These are phyloP conservation scores for Atkinsonella texensis DNA, from an alignment of 2,329 filamentous ascomycete species.

Conservation along the genomic window DNA sequence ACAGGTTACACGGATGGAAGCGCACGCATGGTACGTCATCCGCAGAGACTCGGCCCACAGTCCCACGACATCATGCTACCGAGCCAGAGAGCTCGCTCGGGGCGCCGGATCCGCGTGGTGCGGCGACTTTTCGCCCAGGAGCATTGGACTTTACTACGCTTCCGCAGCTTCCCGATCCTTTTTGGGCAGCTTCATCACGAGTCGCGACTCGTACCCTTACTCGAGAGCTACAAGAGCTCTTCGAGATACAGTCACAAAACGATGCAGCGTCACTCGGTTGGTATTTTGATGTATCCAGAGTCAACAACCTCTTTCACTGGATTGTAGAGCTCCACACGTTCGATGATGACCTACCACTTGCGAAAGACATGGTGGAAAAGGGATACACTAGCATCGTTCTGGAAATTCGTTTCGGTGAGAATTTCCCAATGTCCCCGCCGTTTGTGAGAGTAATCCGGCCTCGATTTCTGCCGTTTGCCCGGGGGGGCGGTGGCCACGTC, in stretches of 20 bases:
- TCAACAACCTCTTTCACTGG: constrained; percentile 79
- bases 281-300: constrained; percentile 58
- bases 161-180: constrained; percentile 40
- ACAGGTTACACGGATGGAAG: not conserved
- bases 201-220: constrained; percentile 15
- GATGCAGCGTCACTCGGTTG: constrained; percentile 62
- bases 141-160: constrained; percentile 49
- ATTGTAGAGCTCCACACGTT: constrained; percentile 84
- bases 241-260: constrained; percentile 51
- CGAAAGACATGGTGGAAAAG: constrained; percentile 56
- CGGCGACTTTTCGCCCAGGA: constrained; percentile 48
- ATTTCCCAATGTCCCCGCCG: constrained; percentile 68
- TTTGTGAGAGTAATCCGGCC: constrained; percentile 77
- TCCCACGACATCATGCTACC: not conserved
- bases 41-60: no score
- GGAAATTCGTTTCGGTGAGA: constrained; percentile 67
- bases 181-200: constrained; percentile 18
- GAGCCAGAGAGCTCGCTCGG: no score
- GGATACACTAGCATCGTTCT: constrained; percentile 58
- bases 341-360: constrained; percentile 53
- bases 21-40: not conserved
- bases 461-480: constrained; percentile 58
- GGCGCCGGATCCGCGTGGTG: not conserved
- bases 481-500: constrained; percentile 75
- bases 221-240: constrained; percentile 47